Evolutionary conservation across 768 basidiomycete genomes (phyloP).

Genomic region (Amanita jacksonii): DNA sequence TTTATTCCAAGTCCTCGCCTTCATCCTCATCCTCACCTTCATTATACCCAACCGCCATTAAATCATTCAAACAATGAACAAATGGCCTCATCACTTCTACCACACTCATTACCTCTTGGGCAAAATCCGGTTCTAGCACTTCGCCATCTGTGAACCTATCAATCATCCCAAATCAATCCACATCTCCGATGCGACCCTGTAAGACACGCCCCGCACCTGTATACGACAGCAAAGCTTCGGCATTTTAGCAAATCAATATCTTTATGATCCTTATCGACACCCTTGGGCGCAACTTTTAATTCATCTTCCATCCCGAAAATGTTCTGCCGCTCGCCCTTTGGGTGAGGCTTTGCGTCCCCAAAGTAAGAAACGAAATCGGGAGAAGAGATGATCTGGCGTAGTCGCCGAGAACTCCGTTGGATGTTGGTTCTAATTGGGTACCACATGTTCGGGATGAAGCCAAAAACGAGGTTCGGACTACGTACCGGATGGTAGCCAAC

Average conservation of each 20-base stretch:
- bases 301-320: conserved; percentile 87
- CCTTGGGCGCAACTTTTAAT: conserved; percentile 88
- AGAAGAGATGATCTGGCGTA: conserved; percentile 57
- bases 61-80: conserved; percentile 70
- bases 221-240: conserved; percentile 62
- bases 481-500: conserved; percentile 62
- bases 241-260: conserved; percentile 91
- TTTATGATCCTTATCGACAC: conserved; percentile 76
- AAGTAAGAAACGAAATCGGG: conserved; percentile 71
- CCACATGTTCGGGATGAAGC: neutral
- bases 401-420: conserved; percentile 44
- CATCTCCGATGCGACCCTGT: no score
- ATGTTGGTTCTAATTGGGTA: conserved; percentile 50
- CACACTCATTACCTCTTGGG: conserved; percentile 46
- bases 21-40: conserved; percentile 34
- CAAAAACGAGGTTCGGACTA: conserved; percentile 2
- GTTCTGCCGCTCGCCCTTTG: conserved; percentile 55
- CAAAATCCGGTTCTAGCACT: conserved; percentile 59
- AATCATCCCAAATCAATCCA: conserved; percentile 46
- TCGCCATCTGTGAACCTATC: conserved; percentile 64
- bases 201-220: conserved; percentile 22
- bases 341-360: conserved; percentile 54
- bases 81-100: conserved; percentile 58
- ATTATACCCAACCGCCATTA: conserved; percentile 47
- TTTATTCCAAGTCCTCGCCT: conserved; percentile 2